Percentiles rank a stretch among this genome's conserved stretches.
Conservation (phyloP, 2,329 filamentous ascomycete genomes). For the Penicillium sp. region DNA sequence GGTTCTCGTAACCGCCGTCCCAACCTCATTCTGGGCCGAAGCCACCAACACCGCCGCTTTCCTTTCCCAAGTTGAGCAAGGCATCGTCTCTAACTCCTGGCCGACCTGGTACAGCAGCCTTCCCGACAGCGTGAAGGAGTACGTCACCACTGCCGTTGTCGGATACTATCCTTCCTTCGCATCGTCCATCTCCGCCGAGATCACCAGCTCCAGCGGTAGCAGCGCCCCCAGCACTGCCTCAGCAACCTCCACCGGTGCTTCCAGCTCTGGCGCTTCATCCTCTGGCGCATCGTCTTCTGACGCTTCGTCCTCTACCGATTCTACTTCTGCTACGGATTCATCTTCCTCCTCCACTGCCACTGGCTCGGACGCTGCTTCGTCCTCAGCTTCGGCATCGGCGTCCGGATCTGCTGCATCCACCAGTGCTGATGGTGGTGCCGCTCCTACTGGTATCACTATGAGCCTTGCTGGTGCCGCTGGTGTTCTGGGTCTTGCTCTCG, state of each 20-base stretch:
- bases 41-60: conserved; percentile 12
- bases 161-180: conserved; percentile 8
- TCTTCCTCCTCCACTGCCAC: conserved; percentile 4
- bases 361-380: conserved; percentile 2
- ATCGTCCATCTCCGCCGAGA: neutral
- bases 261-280: neutral
- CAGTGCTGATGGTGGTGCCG: conserved; percentile 13
- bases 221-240: neutral
- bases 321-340: neutral
- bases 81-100: conserved; percentile 12
- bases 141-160: conserved; percentile 13
- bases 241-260: neutral
- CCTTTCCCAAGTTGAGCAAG: conserved; percentile 9
- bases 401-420: conserved; percentile 13
- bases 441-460: conserved; percentile 18
- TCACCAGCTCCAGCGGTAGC: neutral
- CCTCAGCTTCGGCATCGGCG: neutral
- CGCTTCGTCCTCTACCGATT: neutral
- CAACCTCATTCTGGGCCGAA: conserved; percentile 10
- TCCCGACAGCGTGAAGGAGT: conserved; percentile 16
- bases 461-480: conserved; percentile 19
- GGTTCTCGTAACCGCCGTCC: conserved; percentile 14
- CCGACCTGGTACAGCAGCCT: conserved; percentile 21
- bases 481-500: conserved; percentile 22
- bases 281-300: neutral